Conservation (phyloP, 305 asterid genomes). For the Fraxinus xanthoxyloides region DNA sequence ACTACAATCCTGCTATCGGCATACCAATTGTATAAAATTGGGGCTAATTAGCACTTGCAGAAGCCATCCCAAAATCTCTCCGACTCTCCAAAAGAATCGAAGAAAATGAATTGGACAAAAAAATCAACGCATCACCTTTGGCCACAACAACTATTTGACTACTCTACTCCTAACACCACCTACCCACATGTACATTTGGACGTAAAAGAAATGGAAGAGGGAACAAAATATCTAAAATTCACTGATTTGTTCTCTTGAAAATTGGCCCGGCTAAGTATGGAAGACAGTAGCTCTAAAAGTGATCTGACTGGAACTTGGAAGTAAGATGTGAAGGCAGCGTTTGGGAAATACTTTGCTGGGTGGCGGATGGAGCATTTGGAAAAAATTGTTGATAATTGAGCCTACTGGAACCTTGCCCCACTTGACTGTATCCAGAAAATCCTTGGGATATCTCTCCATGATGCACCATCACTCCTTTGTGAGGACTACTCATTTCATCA, state of each 20-base stretch:
- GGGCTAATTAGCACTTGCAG: not conserved
- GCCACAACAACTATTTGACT: slow-evolving; percentile 17
- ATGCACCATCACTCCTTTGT: slow-evolving; percentile 25
- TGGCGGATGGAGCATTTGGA: slow-evolving; percentile 28
- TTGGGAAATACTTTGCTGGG: slow-evolving; percentile 22
- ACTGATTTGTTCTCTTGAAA: not conserved
- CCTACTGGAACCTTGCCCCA: slow-evolving; percentile 25
- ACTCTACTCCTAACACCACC: slow-evolving; percentile 12
- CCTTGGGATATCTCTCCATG: slow-evolving; percentile 27
- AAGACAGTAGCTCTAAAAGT: slow-evolving; percentile 20
- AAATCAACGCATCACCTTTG: slow-evolving; percentile 5
- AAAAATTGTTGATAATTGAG: slow-evolving; percentile 29
- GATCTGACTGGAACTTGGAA: slow-evolving; percentile 27
- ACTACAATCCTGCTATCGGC: not conserved
- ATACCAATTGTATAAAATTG: slow-evolving; percentile 5
- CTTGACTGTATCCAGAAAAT: slow-evolving; percentile 28
- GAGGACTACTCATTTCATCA: slow-evolving; percentile 30
- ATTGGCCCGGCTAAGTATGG: slow-evolving; percentile 19
- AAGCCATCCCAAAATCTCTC: slow-evolving; percentile 10
- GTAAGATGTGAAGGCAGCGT: slow-evolving; percentile 29
- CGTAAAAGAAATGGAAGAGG: not conserved
- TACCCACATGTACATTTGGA: slow-evolving; percentile 31
- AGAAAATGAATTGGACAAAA: slow-evolving; percentile 18
- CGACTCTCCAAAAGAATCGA: not conserved
- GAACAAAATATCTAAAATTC: not conserved